Percentiles rank a stretch among this genome's conserved stretches.
Evolutionary conservation across 1,139 yeast genomes (phyloP).

Genomic region (Kodamaea alishanica): DNA sequence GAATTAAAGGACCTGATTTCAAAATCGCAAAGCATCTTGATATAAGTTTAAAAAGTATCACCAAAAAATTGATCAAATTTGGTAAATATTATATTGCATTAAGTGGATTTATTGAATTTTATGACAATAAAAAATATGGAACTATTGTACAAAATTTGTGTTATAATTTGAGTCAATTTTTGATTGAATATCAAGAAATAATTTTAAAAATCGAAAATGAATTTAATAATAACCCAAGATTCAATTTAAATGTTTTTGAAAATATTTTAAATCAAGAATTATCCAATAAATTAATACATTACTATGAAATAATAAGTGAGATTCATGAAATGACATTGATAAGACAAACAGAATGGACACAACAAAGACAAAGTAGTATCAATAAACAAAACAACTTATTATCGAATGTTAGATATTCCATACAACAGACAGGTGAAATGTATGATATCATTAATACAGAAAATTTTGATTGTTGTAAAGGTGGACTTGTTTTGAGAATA

Average conservation of each 20-base stretch:
- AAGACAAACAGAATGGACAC: slow-evolving; percentile 14
- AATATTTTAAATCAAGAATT: slow-evolving; percentile 30
- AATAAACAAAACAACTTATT: slow-evolving; percentile 6
- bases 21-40: slow-evolving; percentile 71
- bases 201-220: slow-evolving; percentile 54
- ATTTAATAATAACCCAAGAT: slow-evolving; percentile 40
- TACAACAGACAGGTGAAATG: slow-evolving; percentile 38
- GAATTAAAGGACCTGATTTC: slow-evolving; percentile 70
- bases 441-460: slow-evolving; percentile 50
- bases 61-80: slow-evolving; percentile 54
- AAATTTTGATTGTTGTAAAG: slow-evolving; percentile 58
- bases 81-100: slow-evolving; percentile 65
- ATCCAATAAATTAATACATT: slow-evolving; percentile 40
- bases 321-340: slow-evolving; percentile 41
- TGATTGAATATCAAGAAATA: slow-evolving; percentile 46
- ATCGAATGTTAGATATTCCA: slow-evolving; percentile 26
- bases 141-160: slow-evolving; percentile 73
- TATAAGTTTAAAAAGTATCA: slow-evolving; percentile 68
- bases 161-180: slow-evolving; percentile 48
- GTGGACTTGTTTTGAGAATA: slow-evolving; percentile 61
- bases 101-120: slow-evolving; percentile 52
- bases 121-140: slow-evolving; percentile 58
- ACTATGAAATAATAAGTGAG: slow-evolving; percentile 51
- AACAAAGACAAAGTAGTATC: slow-evolving; percentile 9
- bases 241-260: slow-evolving; percentile 35